A percentile compares a stretch with the other conserved stretches of the same genome.
These are phyloP conservation scores for Bertia moriformis DNA, from an alignment of 2,329 filamentous ascomycete species.

Conservation along the genomic window DNA sequence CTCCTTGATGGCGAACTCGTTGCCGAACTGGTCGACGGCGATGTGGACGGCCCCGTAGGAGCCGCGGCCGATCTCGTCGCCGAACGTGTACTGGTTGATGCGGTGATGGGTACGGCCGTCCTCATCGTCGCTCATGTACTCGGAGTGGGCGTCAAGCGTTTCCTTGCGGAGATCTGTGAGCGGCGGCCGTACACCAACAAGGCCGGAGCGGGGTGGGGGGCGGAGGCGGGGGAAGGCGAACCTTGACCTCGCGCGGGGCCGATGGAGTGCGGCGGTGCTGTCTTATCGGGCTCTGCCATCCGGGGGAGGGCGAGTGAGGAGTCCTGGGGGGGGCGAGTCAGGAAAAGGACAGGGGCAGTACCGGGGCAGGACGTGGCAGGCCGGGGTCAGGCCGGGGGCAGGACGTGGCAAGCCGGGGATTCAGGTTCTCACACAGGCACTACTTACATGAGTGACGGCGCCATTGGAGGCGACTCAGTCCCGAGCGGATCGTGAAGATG, in stretches of 20 bases:
- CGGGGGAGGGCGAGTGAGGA: constrained; percentile 22
- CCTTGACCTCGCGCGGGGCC: constrained; percentile 42
- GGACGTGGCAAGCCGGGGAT: constrained; percentile 13
- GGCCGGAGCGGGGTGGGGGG: constrained; percentile 5
- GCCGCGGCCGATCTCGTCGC: constrained; percentile 85
- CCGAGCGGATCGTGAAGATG: constrained; percentile 17
- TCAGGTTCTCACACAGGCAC: constrained; percentile 12
- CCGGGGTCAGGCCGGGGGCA: constrained; percentile 23
- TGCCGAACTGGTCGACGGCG: constrained; percentile 76
- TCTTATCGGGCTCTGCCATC: constrained; percentile 32
- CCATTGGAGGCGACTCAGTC: too few species aligned
- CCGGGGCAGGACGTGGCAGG: constrained; percentile 19
- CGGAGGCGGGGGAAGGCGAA: constrained; percentile 10
- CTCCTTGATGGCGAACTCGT: constrained; percentile 92
- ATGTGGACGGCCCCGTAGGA: constrained; percentile 90
- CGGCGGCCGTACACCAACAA: too few species aligned
- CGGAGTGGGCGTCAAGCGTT: constrained; percentile 77
- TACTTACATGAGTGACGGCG: too few species aligned
- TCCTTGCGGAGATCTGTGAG: constrained; percentile 53
- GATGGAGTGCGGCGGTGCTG: constrained; percentile 44
- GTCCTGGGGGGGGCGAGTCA: too few species aligned
- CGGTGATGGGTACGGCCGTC: constrained; percentile 69
- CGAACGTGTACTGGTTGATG: constrained; percentile 90
- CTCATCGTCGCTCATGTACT: constrained; percentile 71
- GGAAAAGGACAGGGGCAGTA: too few species aligned